These are phyloP conservation scores for Dothistroma septosporum DNA, from an alignment of 2,329 filamentous ascomycete species.

Conservation along the genomic window DNA sequence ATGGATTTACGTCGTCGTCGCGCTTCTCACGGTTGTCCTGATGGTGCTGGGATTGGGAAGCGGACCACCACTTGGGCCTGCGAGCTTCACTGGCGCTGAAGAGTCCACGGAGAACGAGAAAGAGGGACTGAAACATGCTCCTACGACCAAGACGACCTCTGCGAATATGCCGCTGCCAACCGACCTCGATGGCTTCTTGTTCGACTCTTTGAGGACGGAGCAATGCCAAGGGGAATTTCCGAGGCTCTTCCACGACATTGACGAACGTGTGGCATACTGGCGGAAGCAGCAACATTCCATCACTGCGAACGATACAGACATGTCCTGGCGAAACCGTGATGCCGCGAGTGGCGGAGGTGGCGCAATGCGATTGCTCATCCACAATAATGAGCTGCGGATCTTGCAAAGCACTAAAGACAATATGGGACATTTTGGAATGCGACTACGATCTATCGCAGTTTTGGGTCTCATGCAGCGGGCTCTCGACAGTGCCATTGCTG, in stretches of 20 bases:
- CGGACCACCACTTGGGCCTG: background rate
- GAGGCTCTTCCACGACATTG: background rate
- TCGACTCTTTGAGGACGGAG: background rate
- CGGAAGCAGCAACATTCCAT: background rate
- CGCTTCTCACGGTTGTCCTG: background rate
- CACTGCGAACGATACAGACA: background rate
- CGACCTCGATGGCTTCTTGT: background rate
- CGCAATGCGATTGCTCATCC: slow-evolving; percentile 18
- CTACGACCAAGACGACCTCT: background rate
- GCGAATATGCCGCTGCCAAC: background rate
- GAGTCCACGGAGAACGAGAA: background rate
- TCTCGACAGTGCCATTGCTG: slow-evolving; percentile 14
- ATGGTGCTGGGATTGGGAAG: background rate
- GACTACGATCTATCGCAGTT: slow-evolving; percentile 11
- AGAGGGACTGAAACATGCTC: background rate
- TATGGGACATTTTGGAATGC: slow-evolving; percentile 9
- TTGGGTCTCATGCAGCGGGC: slow-evolving; percentile 18
- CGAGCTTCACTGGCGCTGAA: background rate
- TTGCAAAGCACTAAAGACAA: slow-evolving; percentile 15
- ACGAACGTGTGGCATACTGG: background rate
- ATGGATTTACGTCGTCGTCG: background rate
- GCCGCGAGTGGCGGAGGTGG: slow-evolving; percentile 5
- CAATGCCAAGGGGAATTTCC: background rate
- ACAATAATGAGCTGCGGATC: slow-evolving; percentile 18
- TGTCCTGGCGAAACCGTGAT: background rate